A percentile compares a stretch with the other conserved stretches of the same genome.
These are phyloP conservation scores for Erysimum cheiranthoides DNA, from an alignment of 345 rosid genomes.

Conservation along the genomic window DNA sequence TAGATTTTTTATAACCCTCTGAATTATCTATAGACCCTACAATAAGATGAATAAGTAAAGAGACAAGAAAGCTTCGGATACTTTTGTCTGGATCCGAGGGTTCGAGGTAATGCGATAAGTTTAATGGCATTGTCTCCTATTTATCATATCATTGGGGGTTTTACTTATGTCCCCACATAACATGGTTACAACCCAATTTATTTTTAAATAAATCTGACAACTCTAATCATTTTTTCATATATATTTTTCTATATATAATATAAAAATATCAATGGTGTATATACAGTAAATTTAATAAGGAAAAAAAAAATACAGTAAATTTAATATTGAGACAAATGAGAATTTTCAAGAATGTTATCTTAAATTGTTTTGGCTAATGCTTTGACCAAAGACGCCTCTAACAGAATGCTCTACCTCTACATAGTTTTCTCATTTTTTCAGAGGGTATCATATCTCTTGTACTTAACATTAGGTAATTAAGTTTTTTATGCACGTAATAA, in stretches of 20 bases:
- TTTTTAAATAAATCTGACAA: not conserved
- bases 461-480: not conserved
- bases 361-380: not conserved
- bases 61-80: constrained; percentile 36
- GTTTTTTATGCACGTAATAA: not conserved
- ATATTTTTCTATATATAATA: not conserved
- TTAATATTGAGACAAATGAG: not conserved
- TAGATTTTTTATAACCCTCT: not conserved
- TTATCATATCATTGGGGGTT: constrained; percentile 16
- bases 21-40: constrained; percentile 13
- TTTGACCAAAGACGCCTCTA: not conserved
- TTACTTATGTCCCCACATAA: constrained; percentile 40
- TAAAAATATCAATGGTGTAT: not conserved
- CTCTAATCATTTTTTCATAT: not conserved
- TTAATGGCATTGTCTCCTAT: constrained; percentile 33
- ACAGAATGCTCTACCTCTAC: not conserved
- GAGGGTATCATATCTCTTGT: not conserved
- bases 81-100: constrained; percentile 34
- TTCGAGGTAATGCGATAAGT: constrained; percentile 39
- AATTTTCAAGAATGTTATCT: not conserved
- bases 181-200: constrained; percentile 21
- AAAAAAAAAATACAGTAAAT: too few relatives aligned
- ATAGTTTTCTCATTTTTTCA: not conserved
- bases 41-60: constrained; percentile 35
- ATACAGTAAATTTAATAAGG: too few relatives aligned